Evolutionary conservation across 257 asterid genomes (phyloP), one percentile per base, ranked within the genome.

Genomic region (Primulina tabacum): DNA sequence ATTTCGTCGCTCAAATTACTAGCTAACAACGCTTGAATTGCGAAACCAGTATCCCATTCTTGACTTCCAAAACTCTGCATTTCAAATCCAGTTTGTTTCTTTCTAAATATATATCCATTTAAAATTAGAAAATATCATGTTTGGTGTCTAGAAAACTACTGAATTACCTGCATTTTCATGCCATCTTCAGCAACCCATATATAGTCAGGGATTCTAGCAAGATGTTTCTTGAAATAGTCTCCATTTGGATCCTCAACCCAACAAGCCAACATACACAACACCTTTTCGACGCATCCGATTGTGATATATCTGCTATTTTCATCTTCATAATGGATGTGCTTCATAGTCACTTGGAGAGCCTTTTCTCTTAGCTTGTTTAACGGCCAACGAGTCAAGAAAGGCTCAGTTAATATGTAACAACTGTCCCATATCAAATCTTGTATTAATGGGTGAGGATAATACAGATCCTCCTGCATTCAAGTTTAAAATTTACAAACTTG

Each of bases 21-120:
- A 28, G 96, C 90, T 53, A 92, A 75, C 55, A 92, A 72, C 17
- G 97, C 96, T 71, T 92, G 96, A 64, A 92, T 67, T 16, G 96
- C 88, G 34, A 92, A 92, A 57, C 90, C 93, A 0, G 96, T 83
- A 75, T 92, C 97, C 97, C 96, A 92, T 62, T 87, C 69, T 77
- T 92, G 97, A 56, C 97, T 91, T 5, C 97, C 97, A 68, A 87
- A 89, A 66, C 95, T 89, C 93, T 92, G 90, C 67, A 79, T 71
- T 63, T 61, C 53, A 60, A 69, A 26, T 40, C 37, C 2, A 32
- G 1, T 32, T 11, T 14, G 0, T 43, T 9, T 11, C 4, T 37
- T 9, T 64, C 20, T 0, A 37, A 35, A 4, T 21, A 64, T 37
- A 56, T 11, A 37, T 20, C 24, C 6, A 64, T 18, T 35, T 37